These are phyloP conservation scores for Polysphondylium violaceum DNA, from an alignment of 78 protist genomes.

Conservation along the genomic window DNA sequence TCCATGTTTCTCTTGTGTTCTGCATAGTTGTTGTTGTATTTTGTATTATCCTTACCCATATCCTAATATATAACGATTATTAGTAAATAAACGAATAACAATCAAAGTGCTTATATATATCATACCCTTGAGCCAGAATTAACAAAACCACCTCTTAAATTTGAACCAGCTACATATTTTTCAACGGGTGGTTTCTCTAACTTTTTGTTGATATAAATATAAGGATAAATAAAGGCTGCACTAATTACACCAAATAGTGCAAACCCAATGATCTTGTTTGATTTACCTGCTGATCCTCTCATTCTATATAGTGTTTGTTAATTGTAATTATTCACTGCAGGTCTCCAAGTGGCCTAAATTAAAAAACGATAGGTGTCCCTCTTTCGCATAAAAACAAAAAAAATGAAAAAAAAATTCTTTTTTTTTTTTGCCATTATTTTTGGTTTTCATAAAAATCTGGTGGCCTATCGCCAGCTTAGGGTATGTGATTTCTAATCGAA, in stretches of 20 bases:
- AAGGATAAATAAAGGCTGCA: constrained; percentile 13
- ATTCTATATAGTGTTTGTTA: no score
- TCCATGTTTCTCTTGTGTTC: neutral
- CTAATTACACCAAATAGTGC: constrained; percentile 3
- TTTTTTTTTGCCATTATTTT: no score
- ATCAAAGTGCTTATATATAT: neutral
- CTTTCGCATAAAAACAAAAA: no score
- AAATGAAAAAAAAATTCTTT: no score
- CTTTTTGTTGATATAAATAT: neutral
- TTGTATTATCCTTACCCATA: constrained; percentile 18
- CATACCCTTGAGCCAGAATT: constrained; percentile 73
- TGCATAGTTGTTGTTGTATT: constrained; percentile 15
- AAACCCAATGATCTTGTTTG: constrained; percentile 1
- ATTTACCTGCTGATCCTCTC: no score
- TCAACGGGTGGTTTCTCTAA: constrained; percentile 9
- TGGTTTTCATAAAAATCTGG: no score
- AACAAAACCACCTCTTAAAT: constrained; percentile 65
- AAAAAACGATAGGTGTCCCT: no score
- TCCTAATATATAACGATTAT: constrained; percentile 13
- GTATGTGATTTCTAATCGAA: no score
- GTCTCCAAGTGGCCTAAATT: no score
- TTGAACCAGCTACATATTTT: constrained; percentile 8
- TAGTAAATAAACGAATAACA: no score
- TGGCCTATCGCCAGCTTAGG: no score
- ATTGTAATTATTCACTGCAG: no score